Evolutionary conservation across 805 yeast genomes (phyloP).

Genomic region (Grigorovia humatica): DNA sequence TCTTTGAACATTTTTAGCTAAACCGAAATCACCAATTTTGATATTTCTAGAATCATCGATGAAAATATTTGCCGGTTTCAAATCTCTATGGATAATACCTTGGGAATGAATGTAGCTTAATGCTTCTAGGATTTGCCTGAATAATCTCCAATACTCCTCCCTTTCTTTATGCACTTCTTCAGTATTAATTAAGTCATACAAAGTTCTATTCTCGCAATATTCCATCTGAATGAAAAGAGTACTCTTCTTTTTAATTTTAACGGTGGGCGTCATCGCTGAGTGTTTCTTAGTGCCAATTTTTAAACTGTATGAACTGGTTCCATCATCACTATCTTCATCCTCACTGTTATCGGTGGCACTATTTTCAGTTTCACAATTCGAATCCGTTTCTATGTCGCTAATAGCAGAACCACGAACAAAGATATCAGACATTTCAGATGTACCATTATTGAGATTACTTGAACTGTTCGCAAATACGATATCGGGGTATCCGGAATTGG

Average conservation of each 20-base stretch:
- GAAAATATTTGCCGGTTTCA: slow-evolving; percentile 92
- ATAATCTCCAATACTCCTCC: slow-evolving; percentile 81
- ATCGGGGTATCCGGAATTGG: slow-evolving; percentile 41
- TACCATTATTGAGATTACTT: slow-evolving; percentile 7
- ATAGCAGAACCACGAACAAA: slow-evolving; percentile 12
- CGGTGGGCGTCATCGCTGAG: neutral
- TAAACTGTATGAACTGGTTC: slow-evolving; percentile 5
- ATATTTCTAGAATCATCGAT: slow-evolving; percentile 83
- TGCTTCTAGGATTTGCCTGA: slow-evolving; percentile 83
- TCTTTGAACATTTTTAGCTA: slow-evolving; percentile 79
- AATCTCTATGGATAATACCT: slow-evolving; percentile 90
- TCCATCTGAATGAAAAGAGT: slow-evolving; percentile 96
- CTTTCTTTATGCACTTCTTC: slow-evolving; percentile 62
- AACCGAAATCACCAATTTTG: slow-evolving; percentile 94
- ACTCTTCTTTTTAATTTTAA: slow-evolving; percentile 34
- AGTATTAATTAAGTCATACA: slow-evolving; percentile 66
- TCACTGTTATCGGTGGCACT: neutral
- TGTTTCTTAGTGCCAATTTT: neutral
- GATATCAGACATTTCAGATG: slow-evolving; percentile 1
- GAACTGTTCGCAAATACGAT: slow-evolving; percentile 40
- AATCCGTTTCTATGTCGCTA: slow-evolving; percentile 13
- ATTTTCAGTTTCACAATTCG: slow-evolving; percentile 6
- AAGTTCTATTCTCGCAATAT: slow-evolving; percentile 90
- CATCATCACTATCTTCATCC: neutral
- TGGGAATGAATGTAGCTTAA: slow-evolving; percentile 83